These are phyloP conservation scores for Thozetella sp. DNA, from an alignment of 495 filamentous ascomycete species.

Conservation along the genomic window DNA sequence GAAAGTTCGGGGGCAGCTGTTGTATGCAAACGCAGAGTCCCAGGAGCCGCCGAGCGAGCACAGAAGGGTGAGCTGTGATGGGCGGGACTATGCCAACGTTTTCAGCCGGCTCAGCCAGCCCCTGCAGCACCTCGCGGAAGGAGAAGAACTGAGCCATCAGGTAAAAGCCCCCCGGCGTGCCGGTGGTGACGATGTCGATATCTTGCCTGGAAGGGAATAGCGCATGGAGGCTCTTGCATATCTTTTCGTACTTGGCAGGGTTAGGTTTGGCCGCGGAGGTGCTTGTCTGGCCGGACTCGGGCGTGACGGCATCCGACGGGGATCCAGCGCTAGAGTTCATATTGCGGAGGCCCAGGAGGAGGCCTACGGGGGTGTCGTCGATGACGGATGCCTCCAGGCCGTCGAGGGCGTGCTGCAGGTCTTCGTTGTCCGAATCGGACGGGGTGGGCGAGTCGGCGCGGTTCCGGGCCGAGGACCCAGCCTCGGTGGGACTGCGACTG, in stretches of 20 bases:
- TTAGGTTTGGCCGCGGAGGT: constrained; percentile 4
- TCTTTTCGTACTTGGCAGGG: constrained; percentile 20
- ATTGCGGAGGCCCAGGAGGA: constrained; percentile 16
- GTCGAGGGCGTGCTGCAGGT: constrained; percentile 10
- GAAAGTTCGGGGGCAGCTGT: constrained; percentile 32
- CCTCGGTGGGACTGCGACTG: background rate
- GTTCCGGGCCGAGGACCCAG: background rate
- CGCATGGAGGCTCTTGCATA: constrained; percentile 28
- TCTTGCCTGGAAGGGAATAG: constrained; percentile 42
- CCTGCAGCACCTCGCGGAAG: constrained; percentile 21
- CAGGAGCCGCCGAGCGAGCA: constrained; percentile 46
- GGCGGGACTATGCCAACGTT: constrained; percentile 26
- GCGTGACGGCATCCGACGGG: constrained; percentile 15
- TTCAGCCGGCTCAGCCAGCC: constrained; percentile 19
- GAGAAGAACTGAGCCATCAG: constrained; percentile 27
- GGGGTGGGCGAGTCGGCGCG: constrained; percentile 4
- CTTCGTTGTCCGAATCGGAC: constrained; percentile 10
- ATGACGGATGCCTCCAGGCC: constrained; percentile 11
- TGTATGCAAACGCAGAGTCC: constrained; percentile 50
- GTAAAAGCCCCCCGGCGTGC: constrained; percentile 26
- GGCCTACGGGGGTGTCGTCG: constrained; percentile 18
- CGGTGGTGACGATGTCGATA: constrained; percentile 27
- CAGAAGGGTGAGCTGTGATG: constrained; percentile 37
- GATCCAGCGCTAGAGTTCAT: constrained; percentile 8
- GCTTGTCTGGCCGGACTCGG: constrained; percentile 20